phyloP scores from a whole-genome alignment of 169 alveolate species.

The Plasmodium fragile region DNA sequence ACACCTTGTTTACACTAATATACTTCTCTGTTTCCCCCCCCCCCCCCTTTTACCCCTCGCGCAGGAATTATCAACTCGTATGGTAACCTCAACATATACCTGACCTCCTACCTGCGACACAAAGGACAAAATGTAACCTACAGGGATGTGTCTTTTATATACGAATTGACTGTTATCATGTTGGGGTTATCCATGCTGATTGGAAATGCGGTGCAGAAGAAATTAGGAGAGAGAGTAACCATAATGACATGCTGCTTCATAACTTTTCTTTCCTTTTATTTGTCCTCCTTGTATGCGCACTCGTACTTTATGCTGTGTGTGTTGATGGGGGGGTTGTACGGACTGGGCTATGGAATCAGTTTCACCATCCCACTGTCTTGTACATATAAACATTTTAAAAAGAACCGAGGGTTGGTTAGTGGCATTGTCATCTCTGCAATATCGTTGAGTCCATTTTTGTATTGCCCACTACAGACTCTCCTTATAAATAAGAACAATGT shows the following conservation, averaged over 20 bases:
- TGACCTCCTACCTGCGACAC: constrained; percentile 62
- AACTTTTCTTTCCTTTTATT: constrained; percentile 40
- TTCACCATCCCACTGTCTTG: constrained; percentile 69
- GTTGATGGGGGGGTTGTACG: constrained; percentile 48
- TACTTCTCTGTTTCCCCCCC: too few species aligned
- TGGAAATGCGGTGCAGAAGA: constrained; percentile 54
- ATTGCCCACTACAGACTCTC: constrained; percentile 62
- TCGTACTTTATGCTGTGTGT: constrained; percentile 40
- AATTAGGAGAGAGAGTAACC: constrained; percentile 36
- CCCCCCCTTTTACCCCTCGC: background rate
- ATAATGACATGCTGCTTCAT: constrained; percentile 14
- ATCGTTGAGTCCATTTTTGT: constrained; percentile 63
- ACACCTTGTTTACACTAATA: background rate
- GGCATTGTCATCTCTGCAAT: constrained; percentile 71
- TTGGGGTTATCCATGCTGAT: constrained; percentile 42
- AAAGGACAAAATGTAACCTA: constrained; percentile 56
- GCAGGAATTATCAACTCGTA: constrained; percentile 58
- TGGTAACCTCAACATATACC: constrained; percentile 65
- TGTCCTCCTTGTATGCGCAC: constrained; percentile 54
- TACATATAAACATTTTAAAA: constrained; percentile 58
- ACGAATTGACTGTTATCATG: constrained; percentile 32
- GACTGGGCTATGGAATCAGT: constrained; percentile 54
- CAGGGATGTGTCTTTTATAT: constrained; percentile 42
- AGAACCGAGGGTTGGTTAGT: constrained; percentile 59
- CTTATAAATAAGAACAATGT: constrained; percentile 33